Percentiles rank a stretch among this genome's conserved stretches.
Conservation (phyloP, 2,329 filamentous ascomycete genomes). For the Xylaria sp. region DNA sequence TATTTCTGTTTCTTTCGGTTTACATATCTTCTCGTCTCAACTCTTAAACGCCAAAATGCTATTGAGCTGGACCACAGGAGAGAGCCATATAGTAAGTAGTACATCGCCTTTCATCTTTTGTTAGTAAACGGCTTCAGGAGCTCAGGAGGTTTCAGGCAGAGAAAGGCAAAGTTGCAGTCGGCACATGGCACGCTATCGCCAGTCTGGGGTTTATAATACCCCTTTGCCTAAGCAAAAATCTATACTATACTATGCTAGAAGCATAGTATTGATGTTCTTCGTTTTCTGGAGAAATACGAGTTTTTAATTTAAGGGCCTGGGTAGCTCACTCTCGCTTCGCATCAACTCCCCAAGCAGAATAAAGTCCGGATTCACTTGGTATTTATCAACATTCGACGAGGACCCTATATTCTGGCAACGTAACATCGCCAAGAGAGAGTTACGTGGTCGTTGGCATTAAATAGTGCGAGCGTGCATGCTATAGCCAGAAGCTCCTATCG, state of each 20-base stretch:
- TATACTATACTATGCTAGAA: not conserved
- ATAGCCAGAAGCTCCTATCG: not conserved
- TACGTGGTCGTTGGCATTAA: not conserved
- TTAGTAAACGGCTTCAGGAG: conserved; percentile 4
- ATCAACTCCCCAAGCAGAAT: not conserved
- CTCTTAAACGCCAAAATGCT: not conserved
- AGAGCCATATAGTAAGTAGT: not conserved
- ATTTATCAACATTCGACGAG: not conserved
- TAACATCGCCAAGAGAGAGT: conserved; percentile 11
- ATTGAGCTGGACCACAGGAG: not conserved
- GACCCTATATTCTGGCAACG: conserved; percentile 12
- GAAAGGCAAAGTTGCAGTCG: conserved; percentile 9
- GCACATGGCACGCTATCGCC: not conserved
- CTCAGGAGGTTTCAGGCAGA: conserved; percentile 30
- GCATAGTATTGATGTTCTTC: conserved; percentile 1
- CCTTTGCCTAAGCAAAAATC: not conserved
- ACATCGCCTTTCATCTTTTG: not conserved
- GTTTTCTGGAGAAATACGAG: conserved; percentile 17
- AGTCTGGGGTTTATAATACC: not conserved
- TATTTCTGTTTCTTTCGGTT: not conserved
- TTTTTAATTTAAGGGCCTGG: conserved; percentile 12
- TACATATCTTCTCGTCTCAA: not conserved
- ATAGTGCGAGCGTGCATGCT: not conserved
- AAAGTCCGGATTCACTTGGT: not conserved
- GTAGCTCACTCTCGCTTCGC: conserved; percentile 16